Evolutionary conservation across 2,329 filamentous ascomycete species (phyloP).

Genomic region (Nemania bipapillata): DNA sequence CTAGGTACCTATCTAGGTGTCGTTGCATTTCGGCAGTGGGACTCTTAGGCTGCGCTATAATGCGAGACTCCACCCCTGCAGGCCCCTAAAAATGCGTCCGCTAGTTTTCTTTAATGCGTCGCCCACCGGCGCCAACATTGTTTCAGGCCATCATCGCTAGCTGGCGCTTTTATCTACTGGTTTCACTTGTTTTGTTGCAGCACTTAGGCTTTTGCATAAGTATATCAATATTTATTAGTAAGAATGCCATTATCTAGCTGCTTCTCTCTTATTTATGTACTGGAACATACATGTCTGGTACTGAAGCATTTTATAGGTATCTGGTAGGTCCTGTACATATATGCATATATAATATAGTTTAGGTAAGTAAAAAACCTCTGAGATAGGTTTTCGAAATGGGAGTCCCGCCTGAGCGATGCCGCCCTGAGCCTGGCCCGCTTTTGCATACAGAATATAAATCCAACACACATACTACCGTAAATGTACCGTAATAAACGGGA

Average conservation of each 20-base stretch:
- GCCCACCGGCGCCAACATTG: conserved; percentile 18
- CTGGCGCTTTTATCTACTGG: conserved; percentile 6
- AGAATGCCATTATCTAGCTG: neutral
- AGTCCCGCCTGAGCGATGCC: neutral
- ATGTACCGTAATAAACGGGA: neutral
- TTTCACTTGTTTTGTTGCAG: neutral
- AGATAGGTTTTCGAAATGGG: neutral
- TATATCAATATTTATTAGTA: neutral
- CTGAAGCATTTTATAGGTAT: neutral
- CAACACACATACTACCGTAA: neutral
- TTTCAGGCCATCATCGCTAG: conserved; percentile 22
- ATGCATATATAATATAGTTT: no score
- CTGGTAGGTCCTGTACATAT: no score
- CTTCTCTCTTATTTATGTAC: neutral
- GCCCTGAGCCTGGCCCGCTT: neutral
- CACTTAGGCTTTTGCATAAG: neutral
- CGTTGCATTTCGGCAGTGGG: conserved; percentile 29
- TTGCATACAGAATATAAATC: neutral
- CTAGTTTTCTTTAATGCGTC: conserved; percentile 5
- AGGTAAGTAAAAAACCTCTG: neutral
- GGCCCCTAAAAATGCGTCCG: conserved; percentile 1
- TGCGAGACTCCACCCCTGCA: neutral
- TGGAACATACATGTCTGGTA: neutral
- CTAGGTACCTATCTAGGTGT: no score
- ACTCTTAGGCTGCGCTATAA: conserved; percentile 3